Evolutionary conservation across 257 asterid genomes (phyloP).

Genomic region (Petunia secreta): DNA sequence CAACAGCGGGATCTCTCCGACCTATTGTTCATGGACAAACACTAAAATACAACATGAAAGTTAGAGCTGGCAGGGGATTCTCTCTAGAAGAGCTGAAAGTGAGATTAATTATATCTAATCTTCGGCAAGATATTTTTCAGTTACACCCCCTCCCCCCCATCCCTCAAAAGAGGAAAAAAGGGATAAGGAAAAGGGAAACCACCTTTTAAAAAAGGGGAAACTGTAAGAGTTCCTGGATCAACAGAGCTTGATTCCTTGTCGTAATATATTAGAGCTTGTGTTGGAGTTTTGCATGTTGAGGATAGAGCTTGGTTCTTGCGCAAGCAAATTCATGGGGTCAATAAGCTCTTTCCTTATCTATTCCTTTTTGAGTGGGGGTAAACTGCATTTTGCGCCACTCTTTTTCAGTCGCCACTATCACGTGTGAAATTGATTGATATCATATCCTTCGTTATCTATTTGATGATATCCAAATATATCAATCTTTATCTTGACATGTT

Average conservation of each 20-base stretch:
- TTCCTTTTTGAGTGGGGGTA: background rate
- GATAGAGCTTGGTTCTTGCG: background rate
- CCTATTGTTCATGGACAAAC: conserved; percentile 27
- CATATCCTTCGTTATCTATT: background rate
- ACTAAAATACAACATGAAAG: conserved; percentile 24
- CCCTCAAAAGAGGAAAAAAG: background rate
- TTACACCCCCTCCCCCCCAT: background rate
- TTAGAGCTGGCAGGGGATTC: conserved; percentile 22
- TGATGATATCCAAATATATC: background rate
- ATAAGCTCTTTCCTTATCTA: background rate
- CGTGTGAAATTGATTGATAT: background rate
- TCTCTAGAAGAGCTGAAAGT: conserved; percentile 25
- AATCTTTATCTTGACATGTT: background rate
- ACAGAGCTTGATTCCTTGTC: background rate
- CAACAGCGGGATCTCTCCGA: conserved; percentile 16
- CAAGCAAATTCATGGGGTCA: conserved; percentile 4
- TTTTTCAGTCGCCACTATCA: background rate
- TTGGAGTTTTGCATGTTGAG: background rate
- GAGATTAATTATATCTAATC: background rate
- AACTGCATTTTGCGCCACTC: background rate
- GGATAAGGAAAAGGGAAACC: background rate
- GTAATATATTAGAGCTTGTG: background rate
- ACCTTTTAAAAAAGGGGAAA: background rate
- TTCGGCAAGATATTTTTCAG: background rate
- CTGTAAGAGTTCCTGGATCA: background rate